A percentile compares a stretch with the other conserved stretches of the same genome.
Conservation (phyloP, 306 rosid species). For the Dryas drummondii region DNA sequence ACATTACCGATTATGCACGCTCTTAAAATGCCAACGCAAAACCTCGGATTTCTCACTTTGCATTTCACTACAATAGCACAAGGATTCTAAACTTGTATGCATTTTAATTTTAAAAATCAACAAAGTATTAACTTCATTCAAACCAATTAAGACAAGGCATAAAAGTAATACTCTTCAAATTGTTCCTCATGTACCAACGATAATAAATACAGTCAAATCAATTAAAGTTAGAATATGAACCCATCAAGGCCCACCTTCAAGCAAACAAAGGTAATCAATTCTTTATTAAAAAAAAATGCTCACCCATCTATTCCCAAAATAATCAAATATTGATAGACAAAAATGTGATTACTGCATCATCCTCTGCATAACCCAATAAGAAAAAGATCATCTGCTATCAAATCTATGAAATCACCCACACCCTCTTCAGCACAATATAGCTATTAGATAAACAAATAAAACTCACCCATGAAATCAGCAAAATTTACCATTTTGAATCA, state of each 20-base stretch:
- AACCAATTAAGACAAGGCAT: neutral
- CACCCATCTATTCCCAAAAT: neutral
- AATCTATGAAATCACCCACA: neutral
- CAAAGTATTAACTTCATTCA: neutral
- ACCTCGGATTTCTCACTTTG: neutral
- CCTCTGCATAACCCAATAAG: neutral
- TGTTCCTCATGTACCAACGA: neutral
- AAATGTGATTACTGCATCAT: neutral
- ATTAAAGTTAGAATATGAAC: neutral
- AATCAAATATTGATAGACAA: neutral
- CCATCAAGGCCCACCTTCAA: neutral
- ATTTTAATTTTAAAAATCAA: neutral
- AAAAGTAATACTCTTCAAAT: neutral
- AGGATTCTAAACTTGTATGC: neutral
- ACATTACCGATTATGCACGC: neutral
- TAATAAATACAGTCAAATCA: neutral
- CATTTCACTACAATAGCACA: neutral
- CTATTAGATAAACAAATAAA: neutral
- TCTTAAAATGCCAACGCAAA: neutral
- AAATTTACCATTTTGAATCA: neutral
- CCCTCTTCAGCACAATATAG: neutral
- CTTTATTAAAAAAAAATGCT: neutral
- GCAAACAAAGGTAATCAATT: neutral
- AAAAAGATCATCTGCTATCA: neutral
- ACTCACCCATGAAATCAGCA: neutral